Evolutionary conservation across 1,284 basidiomycete species (phyloP).

Genomic region (Puccinia hordei): DNA sequence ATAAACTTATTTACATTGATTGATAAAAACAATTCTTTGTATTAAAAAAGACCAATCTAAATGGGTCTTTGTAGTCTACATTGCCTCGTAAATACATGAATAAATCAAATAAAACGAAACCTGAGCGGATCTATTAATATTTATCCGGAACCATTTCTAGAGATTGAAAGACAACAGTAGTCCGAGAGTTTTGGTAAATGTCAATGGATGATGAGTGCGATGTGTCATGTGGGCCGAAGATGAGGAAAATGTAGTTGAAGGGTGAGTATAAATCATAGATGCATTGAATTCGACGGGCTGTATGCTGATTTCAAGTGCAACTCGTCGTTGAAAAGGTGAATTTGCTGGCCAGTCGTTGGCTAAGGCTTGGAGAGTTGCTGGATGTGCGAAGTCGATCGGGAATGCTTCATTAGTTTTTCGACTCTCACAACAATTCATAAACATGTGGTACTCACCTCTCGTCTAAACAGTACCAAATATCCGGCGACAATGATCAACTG

Average conservation of each 20-base stretch:
- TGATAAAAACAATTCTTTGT: background rate
- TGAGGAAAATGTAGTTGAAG: background rate
- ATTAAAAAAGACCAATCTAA: too few species aligned
- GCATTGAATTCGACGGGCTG: background rate
- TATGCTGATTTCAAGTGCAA: background rate
- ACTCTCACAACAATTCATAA: background rate
- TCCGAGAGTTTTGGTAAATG: background rate
- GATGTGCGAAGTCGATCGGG: background rate
- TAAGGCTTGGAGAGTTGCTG: slow-evolving; percentile 42
- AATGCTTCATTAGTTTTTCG: background rate
- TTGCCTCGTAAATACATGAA: background rate
- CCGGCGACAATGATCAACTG: slow-evolving; percentile 81
- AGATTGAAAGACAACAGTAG: slow-evolving; percentile 6
- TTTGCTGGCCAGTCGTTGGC: background rate
- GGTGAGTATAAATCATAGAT: background rate
- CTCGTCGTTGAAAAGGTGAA: too few species aligned
- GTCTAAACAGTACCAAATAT: slow-evolving; percentile 92
- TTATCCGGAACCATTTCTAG: background rate
- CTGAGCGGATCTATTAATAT: background rate
- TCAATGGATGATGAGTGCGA: background rate
- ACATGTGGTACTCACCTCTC: slow-evolving; percentile 63
- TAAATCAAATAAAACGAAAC: background rate
- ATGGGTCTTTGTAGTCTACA: background rate
- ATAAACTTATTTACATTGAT: background rate
- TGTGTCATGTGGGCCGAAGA: background rate